Evolutionary conservation across 75 land plant species (phyloP).

Genomic region (Chamaecyparis obtusa): DNA sequence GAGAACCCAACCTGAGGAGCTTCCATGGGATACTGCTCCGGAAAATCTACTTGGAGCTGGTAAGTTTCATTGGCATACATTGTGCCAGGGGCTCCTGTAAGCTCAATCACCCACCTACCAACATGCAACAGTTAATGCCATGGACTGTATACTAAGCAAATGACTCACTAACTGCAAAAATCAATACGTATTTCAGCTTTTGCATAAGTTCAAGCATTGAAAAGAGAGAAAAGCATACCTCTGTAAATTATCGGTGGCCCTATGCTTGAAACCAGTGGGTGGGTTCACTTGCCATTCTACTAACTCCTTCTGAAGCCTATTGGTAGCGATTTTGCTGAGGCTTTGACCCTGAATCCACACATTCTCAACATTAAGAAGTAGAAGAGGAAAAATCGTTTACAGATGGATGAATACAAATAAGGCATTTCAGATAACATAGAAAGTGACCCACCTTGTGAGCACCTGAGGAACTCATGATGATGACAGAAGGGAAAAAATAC

Average conservation of each 20-base stretch:
- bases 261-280: slow-evolving; percentile 22
- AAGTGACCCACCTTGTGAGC: slow-evolving; percentile 3
- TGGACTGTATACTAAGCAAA: neutral
- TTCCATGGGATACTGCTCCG: slow-evolving; percentile 34
- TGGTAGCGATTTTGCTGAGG: slow-evolving; percentile 19
- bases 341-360: slow-evolving; percentile 5
- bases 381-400: neutral
- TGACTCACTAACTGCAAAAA: neutral
- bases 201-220: neutral
- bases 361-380: neutral
- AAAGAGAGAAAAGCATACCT: neutral
- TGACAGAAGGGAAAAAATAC: neutral
- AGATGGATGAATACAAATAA: neutral
- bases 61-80: slow-evolving; percentile 23
- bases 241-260: slow-evolving; percentile 13
- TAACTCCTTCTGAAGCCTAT: slow-evolving; percentile 19
- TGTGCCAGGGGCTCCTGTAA: slow-evolving; percentile 28
- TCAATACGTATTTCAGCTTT: neutral
- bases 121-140: neutral
- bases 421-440: neutral
- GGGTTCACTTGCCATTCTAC: slow-evolving; percentile 19
- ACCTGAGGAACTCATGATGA: slow-evolving; percentile 9
- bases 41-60: slow-evolving; percentile 24
- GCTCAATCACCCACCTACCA: slow-evolving; percentile 27
- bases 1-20: slow-evolving; percentile 22